These are phyloP conservation scores for Dujonia santamariae DNA, from an alignment of 1,139 yeast genomes.

Conservation along the genomic window DNA sequence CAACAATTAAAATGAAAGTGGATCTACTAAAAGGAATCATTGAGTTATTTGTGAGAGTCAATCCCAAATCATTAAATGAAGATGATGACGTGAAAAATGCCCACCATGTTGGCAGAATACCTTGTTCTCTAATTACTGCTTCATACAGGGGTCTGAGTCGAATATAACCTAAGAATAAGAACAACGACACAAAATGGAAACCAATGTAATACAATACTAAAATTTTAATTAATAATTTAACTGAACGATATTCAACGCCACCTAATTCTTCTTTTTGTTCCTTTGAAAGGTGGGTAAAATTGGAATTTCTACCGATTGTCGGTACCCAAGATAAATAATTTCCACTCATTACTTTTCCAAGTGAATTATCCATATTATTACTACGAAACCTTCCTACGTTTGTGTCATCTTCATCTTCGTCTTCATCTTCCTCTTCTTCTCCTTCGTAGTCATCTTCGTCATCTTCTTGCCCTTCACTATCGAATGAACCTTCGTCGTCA, in stretches of 20 bases:
- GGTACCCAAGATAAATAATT: constrained; percentile 88
- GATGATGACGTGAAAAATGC: constrained; percentile 79
- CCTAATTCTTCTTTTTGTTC: constrained; percentile 92
- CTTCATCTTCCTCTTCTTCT: constrained; percentile 14
- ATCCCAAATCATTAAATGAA: constrained; percentile 80
- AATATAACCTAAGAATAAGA: constrained; percentile 70
- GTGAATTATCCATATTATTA: constrained; percentile 11
- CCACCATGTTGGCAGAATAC: constrained; percentile 86
- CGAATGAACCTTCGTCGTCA: constrained; percentile 13
- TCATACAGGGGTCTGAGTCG: constrained; percentile 39
- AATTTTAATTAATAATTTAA: constrained; percentile 69
- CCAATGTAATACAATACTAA: constrained; percentile 70
- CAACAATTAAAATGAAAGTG: constrained; percentile 60
- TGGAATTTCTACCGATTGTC: constrained; percentile 92
- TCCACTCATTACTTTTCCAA: constrained; percentile 41
- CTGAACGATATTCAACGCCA: constrained; percentile 93
- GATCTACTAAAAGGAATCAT: constrained; percentile 64
- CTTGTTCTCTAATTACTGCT: constrained; percentile 44
- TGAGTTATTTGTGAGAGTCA: constrained; percentile 76
- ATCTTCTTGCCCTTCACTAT: constrained; percentile 14
- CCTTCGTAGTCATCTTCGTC: constrained; percentile 3
- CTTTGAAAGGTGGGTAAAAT: constrained; percentile 76
- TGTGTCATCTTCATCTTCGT: neutral
- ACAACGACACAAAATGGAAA: constrained; percentile 59
- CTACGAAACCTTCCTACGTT: too few relatives aligned